Conservation (phyloP, 495 filamentous ascomycete species). For the Annulohypoxylon nitens region DNA sequence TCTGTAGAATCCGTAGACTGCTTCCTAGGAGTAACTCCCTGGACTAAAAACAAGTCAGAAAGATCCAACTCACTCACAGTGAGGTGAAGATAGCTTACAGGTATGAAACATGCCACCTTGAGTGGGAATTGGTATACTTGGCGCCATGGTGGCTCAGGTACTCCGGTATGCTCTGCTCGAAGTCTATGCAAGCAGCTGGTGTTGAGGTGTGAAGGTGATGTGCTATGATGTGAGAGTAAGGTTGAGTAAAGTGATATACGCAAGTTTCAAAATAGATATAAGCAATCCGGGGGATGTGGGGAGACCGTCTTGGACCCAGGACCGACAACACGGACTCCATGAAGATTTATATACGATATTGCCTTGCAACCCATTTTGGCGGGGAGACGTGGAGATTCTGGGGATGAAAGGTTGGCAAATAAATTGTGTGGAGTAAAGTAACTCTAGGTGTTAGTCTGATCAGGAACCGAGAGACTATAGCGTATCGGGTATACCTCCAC, state of each 20-base stretch:
- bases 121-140: constrained; percentile 61
- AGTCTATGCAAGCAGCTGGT: constrained; percentile 20
- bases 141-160: constrained; percentile 57
- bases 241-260: constrained; percentile 35
- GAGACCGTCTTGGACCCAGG: constrained; percentile 45
- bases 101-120: constrained; percentile 69
- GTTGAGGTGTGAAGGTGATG: constrained; percentile 11
- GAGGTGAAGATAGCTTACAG: constrained; percentile 49
- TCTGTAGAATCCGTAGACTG: constrained; percentile 61
- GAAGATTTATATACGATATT: constrained; percentile 54
- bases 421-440: constrained; percentile 52
- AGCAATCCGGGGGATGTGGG: constrained; percentile 46
- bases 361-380: constrained; percentile 48
- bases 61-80: constrained; percentile 13
- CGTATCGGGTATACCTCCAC: constrained; percentile 48
- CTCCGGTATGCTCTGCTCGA: constrained; percentile 28
- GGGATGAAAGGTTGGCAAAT: constrained; percentile 50
- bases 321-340: constrained; percentile 47
- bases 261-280: constrained; percentile 41
- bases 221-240: constrained; percentile 29
- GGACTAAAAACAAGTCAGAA: constrained; percentile 51
- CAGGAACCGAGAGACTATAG: constrained; percentile 52
- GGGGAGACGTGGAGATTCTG: constrained; percentile 51
- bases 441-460: constrained; percentile 45
- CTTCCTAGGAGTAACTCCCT: constrained; percentile 64